Percentiles rank a stretch among this genome's conserved stretches.
These are phyloP conservation scores for Aspergillus mulundensis DNA, from an alignment of 495 filamentous ascomycete genomes.

Conservation along the genomic window DNA sequence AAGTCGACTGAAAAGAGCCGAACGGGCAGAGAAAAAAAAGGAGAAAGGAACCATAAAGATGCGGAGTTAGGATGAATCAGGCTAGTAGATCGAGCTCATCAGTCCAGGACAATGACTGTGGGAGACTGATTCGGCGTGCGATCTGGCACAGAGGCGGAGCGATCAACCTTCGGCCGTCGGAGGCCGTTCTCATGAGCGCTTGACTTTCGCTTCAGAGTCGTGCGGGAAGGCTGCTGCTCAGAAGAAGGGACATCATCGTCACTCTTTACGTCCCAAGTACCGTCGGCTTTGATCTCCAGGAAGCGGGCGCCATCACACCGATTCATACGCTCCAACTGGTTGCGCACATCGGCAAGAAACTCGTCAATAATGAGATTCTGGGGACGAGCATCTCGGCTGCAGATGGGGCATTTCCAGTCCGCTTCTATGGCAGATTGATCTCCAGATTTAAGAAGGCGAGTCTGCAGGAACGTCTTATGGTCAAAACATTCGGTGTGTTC, in stretches of 20 bases:
- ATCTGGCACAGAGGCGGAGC: background rate
- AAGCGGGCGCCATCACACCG: conserved; percentile 44
- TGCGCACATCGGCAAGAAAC: conserved; percentile 60
- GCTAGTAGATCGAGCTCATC: background rate
- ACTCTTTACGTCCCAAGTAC: conserved; percentile 50
- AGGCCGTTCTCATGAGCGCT: background rate
- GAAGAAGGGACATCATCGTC: conserved; percentile 21
- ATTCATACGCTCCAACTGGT: conserved; percentile 39
- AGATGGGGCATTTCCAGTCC: conserved; percentile 80
- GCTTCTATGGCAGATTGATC: conserved; percentile 57
- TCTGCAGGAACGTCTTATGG: conserved; percentile 71
- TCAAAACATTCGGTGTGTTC: conserved; percentile 85
- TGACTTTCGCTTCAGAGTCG: conserved; percentile 8
- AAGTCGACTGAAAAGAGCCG: background rate
- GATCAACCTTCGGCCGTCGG: conserved; percentile 16
- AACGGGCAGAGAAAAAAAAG: background rate
- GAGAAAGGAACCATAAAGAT: conserved; percentile 6
- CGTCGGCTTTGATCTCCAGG: conserved; percentile 54
- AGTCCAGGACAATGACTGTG: conserved; percentile 35
- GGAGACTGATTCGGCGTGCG: conserved; percentile 9
- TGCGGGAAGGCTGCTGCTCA: background rate
- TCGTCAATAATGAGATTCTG: conserved; percentile 62
- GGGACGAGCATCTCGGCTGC: conserved; percentile 69
- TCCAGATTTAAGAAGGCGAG: conserved; percentile 47
- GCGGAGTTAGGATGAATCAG: background rate